Conservation (phyloP, 345 rosid species). For the Capsella bursapastoris region DNA sequence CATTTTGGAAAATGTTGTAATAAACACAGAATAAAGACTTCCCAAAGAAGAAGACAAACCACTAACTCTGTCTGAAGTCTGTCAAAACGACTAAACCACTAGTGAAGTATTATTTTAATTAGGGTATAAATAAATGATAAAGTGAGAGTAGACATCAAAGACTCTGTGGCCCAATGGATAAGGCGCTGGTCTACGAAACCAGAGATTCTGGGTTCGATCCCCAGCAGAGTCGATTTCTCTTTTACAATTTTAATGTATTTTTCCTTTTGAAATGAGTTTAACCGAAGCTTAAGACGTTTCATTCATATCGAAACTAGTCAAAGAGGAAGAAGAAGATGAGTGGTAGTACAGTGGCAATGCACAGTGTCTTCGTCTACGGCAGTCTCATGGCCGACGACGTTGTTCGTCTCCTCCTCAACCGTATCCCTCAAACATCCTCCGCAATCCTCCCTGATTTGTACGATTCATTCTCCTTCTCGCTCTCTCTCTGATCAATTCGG, state of each 20-base stretch:
- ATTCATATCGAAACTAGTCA: background rate
- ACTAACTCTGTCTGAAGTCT: too few relatives aligned
- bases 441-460: slow-evolving; percentile 75
- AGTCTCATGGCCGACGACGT: slow-evolving; percentile 86
- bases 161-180: slow-evolving; percentile 91
- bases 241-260: too few relatives aligned
- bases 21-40: too few relatives aligned
- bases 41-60: too few relatives aligned
- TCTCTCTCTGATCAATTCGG: background rate
- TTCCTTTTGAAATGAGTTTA: background rate
- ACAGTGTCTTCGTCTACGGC: slow-evolving; percentile 88
- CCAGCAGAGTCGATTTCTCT: slow-evolving; percentile 26
- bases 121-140: too few relatives aligned
- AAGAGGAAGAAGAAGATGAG: slow-evolving; percentile 21
- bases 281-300: background rate
- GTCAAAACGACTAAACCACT: too few relatives aligned
- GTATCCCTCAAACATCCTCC: slow-evolving; percentile 61
- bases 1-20: too few relatives aligned
- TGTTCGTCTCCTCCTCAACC: slow-evolving; percentile 68
- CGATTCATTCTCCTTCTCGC: slow-evolving; percentile 12
- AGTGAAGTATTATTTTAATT: too few relatives aligned
- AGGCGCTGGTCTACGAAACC: slow-evolving; percentile 96
- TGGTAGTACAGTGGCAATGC: slow-evolving; percentile 14
- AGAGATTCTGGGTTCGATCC: slow-evolving; percentile 78
- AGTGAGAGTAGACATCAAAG: background rate